Conservation (phyloP, 2,329 filamentous ascomycete genomes). For the Fusarium mangiferae region DNA sequence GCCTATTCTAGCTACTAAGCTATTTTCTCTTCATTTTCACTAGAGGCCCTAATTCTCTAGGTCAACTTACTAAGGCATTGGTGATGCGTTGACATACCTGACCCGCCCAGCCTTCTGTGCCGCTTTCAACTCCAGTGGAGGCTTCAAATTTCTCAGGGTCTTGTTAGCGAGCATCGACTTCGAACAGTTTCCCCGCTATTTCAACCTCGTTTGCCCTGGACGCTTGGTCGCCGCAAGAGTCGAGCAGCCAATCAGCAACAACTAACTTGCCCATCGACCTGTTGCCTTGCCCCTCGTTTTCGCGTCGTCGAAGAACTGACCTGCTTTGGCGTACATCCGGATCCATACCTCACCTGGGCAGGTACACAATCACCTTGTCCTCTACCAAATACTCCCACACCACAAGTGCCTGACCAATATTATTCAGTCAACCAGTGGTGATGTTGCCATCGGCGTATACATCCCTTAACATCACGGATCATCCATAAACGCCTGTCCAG, state of each 20-base stretch:
- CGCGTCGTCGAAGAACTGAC: conserved; percentile 7
- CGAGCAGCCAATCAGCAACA: conserved; percentile 19
- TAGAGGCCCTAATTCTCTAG: neutral
- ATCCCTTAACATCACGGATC: neutral
- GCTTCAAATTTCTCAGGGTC: conserved; percentile 18
- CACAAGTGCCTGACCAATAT: conserved; percentile 18
- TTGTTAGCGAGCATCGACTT: conserved; percentile 14
- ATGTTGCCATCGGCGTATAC: neutral
- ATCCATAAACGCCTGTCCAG: conserved; percentile 4
- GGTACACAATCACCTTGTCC: conserved; percentile 19
- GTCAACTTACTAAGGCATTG: conserved; percentile 12
- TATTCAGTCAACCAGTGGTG: conserved; percentile 1
- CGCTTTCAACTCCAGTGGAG: conserved; percentile 14
- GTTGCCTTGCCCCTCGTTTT: conserved; percentile 42
- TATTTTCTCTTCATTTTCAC: neutral
- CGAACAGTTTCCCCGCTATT: conserved; percentile 23
- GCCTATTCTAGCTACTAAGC: neutral
- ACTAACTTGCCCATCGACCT: conserved; percentile 10
- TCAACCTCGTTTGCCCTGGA: conserved; percentile 17
- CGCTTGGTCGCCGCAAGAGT: neutral
- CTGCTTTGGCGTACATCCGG: conserved; percentile 22
- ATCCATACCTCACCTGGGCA: neutral
- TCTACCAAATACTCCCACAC: conserved; percentile 1
- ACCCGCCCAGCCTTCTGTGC: neutral
- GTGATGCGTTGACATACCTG: conserved; percentile 17